A percentile compares a stretch with the other conserved stretches of the same genome.
Evolutionary conservation across 1,284 basidiomycete genomes (phyloP).

Genomic region (Apiotrichum porosum): DNA sequence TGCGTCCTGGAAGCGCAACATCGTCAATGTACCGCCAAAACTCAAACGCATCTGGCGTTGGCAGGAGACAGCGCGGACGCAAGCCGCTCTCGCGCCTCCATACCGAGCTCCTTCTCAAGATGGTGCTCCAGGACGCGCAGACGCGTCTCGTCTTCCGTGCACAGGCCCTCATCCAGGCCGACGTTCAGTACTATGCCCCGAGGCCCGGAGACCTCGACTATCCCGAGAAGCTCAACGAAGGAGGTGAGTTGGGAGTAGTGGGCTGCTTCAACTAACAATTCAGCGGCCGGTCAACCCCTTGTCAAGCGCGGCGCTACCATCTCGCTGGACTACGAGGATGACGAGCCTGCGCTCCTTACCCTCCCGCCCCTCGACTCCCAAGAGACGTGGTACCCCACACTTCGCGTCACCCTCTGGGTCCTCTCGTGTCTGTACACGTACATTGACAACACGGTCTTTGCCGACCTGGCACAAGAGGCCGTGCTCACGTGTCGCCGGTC

Average conservation of each 20-base stretch:
- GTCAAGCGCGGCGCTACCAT: conserved; percentile 15
- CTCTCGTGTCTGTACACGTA: conserved; percentile 80
- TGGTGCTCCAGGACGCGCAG: conserved; percentile 89
- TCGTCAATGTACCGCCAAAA: neutral
- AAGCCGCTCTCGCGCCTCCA: conserved; percentile 57
- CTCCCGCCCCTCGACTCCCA: conserved; percentile 67
- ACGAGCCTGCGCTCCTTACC: conserved; percentile 57
- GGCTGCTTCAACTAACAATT: neutral
- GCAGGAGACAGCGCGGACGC: conserved; percentile 3
- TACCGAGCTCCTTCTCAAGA: conserved; percentile 68
- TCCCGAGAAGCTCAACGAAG: conserved; percentile 58
- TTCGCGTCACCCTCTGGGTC: conserved; percentile 80
- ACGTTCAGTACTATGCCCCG: conserved; percentile 74
- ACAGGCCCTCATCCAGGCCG: conserved; percentile 78
- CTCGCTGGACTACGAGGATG: conserved; percentile 40
- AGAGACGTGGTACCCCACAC: conserved; percentile 81
- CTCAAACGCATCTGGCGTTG: neutral
- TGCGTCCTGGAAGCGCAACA: too few species aligned
- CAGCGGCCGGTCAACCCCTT: conserved; percentile 8
- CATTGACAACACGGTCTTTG: conserved; percentile 85
- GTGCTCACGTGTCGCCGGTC: conserved; percentile 74
- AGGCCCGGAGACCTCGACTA: conserved; percentile 70
- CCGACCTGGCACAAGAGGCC: conserved; percentile 88
- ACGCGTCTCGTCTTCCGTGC: conserved; percentile 90
- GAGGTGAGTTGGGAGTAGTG: conserved; percentile 15